These are phyloP conservation scores for Ambrosiella xylebori DNA, from an alignment of 2,329 filamentous ascomycete species.

Conservation along the genomic window DNA sequence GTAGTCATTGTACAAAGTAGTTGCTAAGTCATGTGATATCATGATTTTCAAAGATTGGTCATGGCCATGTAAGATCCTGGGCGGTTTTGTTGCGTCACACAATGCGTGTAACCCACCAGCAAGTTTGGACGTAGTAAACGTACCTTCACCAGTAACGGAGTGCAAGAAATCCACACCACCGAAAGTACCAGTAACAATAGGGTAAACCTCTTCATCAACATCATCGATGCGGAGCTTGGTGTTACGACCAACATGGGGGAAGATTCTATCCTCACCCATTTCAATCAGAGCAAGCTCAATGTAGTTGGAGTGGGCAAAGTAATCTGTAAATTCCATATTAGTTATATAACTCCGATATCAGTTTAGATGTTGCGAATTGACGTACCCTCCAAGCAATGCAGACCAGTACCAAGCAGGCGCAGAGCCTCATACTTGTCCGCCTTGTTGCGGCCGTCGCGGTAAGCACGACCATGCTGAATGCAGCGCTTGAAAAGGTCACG, in stretches of 20 bases:
- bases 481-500: constrained; percentile 54
- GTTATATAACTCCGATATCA: background rate
- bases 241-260: constrained; percentile 68
- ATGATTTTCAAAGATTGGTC: too few species aligned
- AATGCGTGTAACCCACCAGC: background rate
- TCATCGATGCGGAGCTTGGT: constrained; percentile 56
- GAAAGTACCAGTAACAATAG: constrained; percentile 79
- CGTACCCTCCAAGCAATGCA: constrained; percentile 69
- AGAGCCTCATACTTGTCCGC: constrained; percentile 77
- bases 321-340: constrained; percentile 37
- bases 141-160: constrained; percentile 56
- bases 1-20: background rate
- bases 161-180: constrained; percentile 89
- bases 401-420: constrained; percentile 67
- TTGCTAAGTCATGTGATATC: background rate
- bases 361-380: constrained; percentile 1
- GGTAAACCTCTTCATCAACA: constrained; percentile 51
- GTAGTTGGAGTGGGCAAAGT: constrained; percentile 87
- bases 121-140: constrained; percentile 47
- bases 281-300: constrained; percentile 76
- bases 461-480: constrained; percentile 66
- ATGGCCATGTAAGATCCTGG: too few species aligned
- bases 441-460: constrained; percentile 37
- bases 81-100: background rate
- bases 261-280: constrained; percentile 62